A percentile compares a stretch with the other conserved stretches of the same genome.
Evolutionary conservation across 176 grass and related monocot genomes (phyloP).

Genomic region (Typha latifolia): DNA sequence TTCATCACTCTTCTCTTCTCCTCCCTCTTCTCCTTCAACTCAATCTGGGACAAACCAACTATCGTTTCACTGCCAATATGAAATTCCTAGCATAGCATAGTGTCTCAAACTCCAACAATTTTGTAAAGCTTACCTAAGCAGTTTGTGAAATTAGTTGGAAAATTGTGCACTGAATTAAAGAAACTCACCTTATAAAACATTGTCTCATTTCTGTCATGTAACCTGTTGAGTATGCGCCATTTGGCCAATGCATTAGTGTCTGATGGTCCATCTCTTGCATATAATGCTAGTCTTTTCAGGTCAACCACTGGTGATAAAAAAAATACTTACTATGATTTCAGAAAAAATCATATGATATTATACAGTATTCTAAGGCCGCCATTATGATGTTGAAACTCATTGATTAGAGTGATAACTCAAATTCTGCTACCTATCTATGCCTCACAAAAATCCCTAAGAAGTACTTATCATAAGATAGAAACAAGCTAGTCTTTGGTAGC

Average conservation of each 20-base stretch:
- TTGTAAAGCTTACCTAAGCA: neutral
- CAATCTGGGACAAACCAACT: too few species aligned
- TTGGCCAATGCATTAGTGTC: constrained; percentile 84
- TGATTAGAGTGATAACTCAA: neutral
- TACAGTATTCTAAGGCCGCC: neutral
- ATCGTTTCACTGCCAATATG: too few species aligned
- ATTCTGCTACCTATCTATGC: neutral
- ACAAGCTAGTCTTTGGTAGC: neutral
- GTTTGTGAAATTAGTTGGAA: constrained; percentile 1
- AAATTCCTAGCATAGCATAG: too few species aligned
- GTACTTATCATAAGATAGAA: neutral
- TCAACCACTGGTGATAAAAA: constrained; percentile 62
- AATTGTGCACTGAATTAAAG: constrained; percentile 3
- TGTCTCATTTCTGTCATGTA: constrained; percentile 96
- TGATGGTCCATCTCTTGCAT: constrained; percentile 70
- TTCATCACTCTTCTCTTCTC: too few species aligned
- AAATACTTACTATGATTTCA: neutral
- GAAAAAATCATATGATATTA: neutral
- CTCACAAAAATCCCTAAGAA: neutral
- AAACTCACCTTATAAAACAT: constrained; percentile 91
- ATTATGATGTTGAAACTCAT: neutral
- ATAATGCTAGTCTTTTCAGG: constrained; percentile 53
- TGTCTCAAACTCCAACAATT: too few species aligned
- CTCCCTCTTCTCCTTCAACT: too few species aligned
- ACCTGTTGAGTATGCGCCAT: constrained; percentile 96